Evolutionary conservation across 2,329 filamentous ascomycete species (phyloP).

Genomic region (Hirsutella rhossiliensis): DNA sequence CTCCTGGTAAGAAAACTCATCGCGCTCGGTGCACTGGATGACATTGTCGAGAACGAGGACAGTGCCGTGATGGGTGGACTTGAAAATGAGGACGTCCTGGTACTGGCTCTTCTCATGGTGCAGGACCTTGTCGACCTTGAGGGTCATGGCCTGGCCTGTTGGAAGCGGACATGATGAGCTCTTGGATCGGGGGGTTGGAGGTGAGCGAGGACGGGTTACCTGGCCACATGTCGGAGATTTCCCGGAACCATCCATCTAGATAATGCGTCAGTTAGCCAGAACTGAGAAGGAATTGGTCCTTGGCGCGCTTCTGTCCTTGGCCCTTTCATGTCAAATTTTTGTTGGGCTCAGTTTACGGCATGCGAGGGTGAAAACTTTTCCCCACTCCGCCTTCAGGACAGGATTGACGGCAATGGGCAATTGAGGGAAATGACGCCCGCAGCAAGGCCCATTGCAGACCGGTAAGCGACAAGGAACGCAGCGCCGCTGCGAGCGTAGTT

Average conservation of each 20-base stretch:
- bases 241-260: slow-evolving; percentile 98
- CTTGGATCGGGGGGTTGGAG: not conserved
- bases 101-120: slow-evolving; percentile 99
- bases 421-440: too few relatives aligned
- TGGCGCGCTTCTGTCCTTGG: too few relatives aligned
- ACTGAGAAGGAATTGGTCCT: too few relatives aligned
- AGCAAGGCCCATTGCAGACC: too few relatives aligned
- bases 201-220: slow-evolving; percentile 23
- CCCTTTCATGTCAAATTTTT: too few relatives aligned
- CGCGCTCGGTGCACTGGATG: slow-evolving; percentile 95
- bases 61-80: slow-evolving; percentile 92
- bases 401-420: too few relatives aligned
- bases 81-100: slow-evolving; percentile 97
- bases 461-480: too few relatives aligned
- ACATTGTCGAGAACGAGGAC: slow-evolving; percentile 97
- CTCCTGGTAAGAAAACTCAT: slow-evolving; percentile 99
- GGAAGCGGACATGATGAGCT: slow-evolving; percentile 1
- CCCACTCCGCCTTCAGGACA: too few relatives aligned
- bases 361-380: too few relatives aligned
- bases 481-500: too few relatives aligned
- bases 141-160: slow-evolving; percentile 88
- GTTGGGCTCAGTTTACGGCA: too few relatives aligned
- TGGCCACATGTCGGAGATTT: slow-evolving; percentile 98
- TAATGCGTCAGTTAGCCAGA: not conserved
- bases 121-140: slow-evolving; percentile 93